A percentile compares a stretch with the other conserved stretches of the same genome.
Conservation (phyloP, 2,329 filamentous ascomycete species). For the Coniochaeta prunicola region DNA sequence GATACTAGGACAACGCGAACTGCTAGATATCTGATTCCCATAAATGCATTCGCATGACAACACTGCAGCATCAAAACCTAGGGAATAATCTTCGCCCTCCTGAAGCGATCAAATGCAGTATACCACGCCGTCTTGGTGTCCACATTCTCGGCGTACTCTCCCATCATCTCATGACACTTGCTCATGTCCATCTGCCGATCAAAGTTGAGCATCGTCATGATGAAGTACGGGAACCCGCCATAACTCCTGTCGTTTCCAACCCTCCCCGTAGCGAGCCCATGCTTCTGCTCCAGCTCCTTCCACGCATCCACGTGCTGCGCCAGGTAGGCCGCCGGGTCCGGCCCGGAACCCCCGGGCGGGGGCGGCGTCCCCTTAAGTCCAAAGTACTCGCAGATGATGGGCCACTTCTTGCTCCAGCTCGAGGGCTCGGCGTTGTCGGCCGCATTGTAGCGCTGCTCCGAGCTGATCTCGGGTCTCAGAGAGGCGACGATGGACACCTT, state of each 20-base stretch:
- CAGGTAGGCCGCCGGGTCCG: conserved; percentile 22
- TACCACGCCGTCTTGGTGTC: conserved; percentile 21
- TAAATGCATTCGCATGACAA: no score
- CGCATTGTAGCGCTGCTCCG: conserved; percentile 31
- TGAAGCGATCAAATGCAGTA: conserved; percentile 24
- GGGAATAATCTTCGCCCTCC: conserved; percentile 23
- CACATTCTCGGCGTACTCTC: conserved; percentile 19
- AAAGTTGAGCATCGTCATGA: conserved; percentile 27
- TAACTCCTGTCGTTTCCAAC: conserved; percentile 22
- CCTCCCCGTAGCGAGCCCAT: conserved; percentile 21
- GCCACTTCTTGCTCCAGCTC: conserved; percentile 36
- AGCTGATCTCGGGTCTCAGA: conserved; percentile 28
- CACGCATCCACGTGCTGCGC: conserved; percentile 23
- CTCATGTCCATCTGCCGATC: conserved; percentile 25
- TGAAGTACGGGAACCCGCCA: conserved; percentile 21
- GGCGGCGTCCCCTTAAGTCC: conserved; percentile 31
- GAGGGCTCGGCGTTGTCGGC: conserved; percentile 27
- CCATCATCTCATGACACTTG: conserved; percentile 23
- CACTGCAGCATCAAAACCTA: conserved; percentile 5
- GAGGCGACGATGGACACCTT: conserved; percentile 30
- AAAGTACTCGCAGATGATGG: conserved; percentile 36
- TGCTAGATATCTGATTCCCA: not conserved
- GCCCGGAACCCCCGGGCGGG: conserved; percentile 18
- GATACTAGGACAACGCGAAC: no score
- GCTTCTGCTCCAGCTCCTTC: conserved; percentile 22